Conservation (phyloP, 495 filamentous ascomycete species). For the Podospora comata region DNA sequence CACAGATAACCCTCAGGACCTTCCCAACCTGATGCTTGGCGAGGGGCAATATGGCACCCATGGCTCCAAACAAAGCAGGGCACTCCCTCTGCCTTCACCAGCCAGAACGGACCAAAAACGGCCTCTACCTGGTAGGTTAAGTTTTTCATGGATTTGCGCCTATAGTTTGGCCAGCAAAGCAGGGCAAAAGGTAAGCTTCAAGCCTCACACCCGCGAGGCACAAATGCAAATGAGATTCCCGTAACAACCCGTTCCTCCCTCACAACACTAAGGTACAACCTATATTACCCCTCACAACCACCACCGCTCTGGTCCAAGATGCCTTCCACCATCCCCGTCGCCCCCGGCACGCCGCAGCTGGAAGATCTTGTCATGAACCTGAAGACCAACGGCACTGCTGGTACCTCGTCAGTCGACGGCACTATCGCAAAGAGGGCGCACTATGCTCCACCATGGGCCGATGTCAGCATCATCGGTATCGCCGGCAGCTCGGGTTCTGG, state of each 20-base stretch:
- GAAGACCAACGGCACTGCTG: conserved; percentile 11
- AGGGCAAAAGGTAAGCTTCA: neutral
- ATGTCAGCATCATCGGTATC: conserved; percentile 91
- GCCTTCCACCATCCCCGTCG: conserved; percentile 3
- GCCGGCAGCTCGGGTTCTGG: conserved; percentile 95
- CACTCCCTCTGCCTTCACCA: neutral
- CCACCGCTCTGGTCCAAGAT: neutral
- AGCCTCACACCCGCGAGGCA: neutral
- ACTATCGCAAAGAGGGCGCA: conserved; percentile 53
- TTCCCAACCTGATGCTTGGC: conserved; percentile 14
- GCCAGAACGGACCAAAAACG: neutral
- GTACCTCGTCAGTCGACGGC: conserved; percentile 25
- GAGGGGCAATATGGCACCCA: neutral
- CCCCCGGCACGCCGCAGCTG: neutral
- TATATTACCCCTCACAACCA: neutral
- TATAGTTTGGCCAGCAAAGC: neutral
- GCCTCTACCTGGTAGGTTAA: neutral
- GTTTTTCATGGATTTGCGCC: neutral
- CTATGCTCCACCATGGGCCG: conserved; percentile 92
- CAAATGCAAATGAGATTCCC: neutral
- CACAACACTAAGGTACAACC: neutral
- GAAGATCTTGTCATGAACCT: neutral
- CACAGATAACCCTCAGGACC: conserved; percentile 1
- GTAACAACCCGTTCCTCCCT: neutral
- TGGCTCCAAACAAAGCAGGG: conserved; percentile 4